These are phyloP conservation scores for Colletotrichum kahawae DNA, from an alignment of 2,329 filamentous ascomycete species.

Conservation along the genomic window DNA sequence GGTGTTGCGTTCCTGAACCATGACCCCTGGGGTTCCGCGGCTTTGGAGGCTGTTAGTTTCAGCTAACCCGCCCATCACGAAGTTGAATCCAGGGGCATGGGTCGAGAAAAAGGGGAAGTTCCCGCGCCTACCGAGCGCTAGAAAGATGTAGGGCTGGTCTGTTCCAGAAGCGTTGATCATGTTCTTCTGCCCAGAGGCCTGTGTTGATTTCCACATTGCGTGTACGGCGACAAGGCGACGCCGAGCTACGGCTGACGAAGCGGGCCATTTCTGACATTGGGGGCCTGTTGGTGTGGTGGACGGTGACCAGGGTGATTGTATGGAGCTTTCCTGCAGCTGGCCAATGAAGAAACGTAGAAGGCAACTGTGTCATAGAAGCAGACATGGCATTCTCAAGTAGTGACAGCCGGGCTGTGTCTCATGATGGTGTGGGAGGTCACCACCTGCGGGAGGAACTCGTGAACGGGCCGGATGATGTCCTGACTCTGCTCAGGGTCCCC, in stretches of 20 bases:
- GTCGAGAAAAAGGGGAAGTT: neutral
- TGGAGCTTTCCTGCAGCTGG: neutral
- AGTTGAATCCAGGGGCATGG: neutral
- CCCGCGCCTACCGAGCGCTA: neutral
- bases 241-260: neutral
- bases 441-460: neutral
- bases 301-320: neutral
- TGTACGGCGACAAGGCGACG: neutral
- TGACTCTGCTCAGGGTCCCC: slow-evolving; percentile 3
- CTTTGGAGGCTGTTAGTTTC: neutral
- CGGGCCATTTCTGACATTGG: neutral
- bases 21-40: neutral
- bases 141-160: neutral
- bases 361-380: neutral
- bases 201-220: neutral
- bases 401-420: slow-evolving; percentile 4
- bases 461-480: slow-evolving; percentile 6
- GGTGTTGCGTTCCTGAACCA: neutral
- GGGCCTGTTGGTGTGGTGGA: neutral
- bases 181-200: neutral
- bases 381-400: neutral
- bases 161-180: neutral
- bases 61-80: neutral
- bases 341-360: neutral
- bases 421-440: slow-evolving; percentile 8